Evolutionary conservation across 306 rosid species (phyloP).

Genomic region (Vigna nakashimae): DNA sequence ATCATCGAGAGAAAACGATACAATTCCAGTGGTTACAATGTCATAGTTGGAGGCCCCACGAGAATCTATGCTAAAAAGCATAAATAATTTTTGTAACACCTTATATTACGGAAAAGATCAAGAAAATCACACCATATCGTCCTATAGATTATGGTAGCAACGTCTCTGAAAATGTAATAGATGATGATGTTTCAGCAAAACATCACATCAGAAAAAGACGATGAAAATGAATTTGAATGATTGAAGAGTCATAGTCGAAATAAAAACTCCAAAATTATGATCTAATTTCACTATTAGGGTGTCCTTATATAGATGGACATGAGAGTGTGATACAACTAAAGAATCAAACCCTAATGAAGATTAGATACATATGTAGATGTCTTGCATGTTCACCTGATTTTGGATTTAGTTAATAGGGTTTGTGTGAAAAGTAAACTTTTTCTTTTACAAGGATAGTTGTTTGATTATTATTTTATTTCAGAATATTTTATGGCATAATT

Average conservation of each 20-base stretch:
- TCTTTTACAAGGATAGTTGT: no score
- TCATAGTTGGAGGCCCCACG: conserved; percentile 33
- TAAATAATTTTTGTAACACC: conserved; percentile 2
- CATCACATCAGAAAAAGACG: conserved; percentile 27
- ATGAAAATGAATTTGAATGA: background rate
- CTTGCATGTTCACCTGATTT: background rate
- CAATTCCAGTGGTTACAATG: background rate
- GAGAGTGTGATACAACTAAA: background rate
- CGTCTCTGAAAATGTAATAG: conserved; percentile 26
- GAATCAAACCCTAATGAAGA: background rate
- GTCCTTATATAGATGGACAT: background rate
- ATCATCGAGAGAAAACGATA: background rate
- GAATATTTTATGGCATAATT: background rate
- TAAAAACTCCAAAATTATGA: background rate
- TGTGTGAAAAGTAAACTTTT: no score
- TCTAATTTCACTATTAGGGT: conserved; percentile 32
- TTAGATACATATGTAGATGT: background rate
- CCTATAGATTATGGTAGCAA: conserved; percentile 27
- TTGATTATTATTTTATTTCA: background rate
- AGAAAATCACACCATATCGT: conserved; percentile 42
- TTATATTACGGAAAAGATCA: conserved; percentile 34
- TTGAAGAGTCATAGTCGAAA: conserved; percentile 28
- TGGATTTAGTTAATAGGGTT: background rate
- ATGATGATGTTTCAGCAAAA: background rate
- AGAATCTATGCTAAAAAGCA: conserved; percentile 39